phyloP scores from a whole-genome alignment of 2,329 filamentous ascomycete genomes.

The Neodidymelliopsis sp. region DNA sequence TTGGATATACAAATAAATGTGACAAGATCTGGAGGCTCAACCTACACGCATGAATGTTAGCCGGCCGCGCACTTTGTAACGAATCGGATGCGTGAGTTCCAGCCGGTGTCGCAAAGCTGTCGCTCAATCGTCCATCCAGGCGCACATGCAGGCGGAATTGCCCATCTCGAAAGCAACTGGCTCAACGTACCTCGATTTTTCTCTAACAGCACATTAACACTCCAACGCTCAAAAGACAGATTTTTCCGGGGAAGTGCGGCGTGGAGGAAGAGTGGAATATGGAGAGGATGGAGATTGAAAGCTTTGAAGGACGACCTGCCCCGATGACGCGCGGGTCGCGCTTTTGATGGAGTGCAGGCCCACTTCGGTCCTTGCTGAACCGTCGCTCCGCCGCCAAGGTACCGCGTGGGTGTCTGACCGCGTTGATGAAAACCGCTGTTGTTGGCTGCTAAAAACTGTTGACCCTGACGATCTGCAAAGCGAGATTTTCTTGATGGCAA shows the following conservation, averaged over 20 bases:
- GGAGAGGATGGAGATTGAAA: conserved; percentile 16
- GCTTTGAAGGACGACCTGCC: conserved; percentile 15
- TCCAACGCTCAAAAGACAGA: conserved; percentile 7
- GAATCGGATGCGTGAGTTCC: conserved; percentile 6
- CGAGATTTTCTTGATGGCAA: conserved; percentile 1
- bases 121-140: background rate
- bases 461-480: conserved; percentile 6
- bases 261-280: conserved; percentile 15
- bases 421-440: background rate
- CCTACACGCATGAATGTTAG: conserved; percentile 10
- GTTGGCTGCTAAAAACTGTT: conserved; percentile 4
- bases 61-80: conserved; percentile 18
- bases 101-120: conserved; percentile 9
- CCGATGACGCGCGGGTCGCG: conserved; percentile 18
- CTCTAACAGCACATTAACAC: conserved; percentile 11
- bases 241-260: conserved; percentile 19
- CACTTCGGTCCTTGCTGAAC: conserved; percentile 16
- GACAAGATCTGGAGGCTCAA: conserved; percentile 11
- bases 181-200: conserved; percentile 8
- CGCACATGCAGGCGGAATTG: conserved; percentile 5
- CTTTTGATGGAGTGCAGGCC: conserved; percentile 10
- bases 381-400: conserved; percentile 17
- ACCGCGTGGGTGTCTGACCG: conserved; percentile 3
- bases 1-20: conserved; percentile 9
- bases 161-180: background rate